These are phyloP conservation scores for Alternaria gansuensis DNA, from an alignment of 2,329 filamentous ascomycete species.

Conservation along the genomic window DNA sequence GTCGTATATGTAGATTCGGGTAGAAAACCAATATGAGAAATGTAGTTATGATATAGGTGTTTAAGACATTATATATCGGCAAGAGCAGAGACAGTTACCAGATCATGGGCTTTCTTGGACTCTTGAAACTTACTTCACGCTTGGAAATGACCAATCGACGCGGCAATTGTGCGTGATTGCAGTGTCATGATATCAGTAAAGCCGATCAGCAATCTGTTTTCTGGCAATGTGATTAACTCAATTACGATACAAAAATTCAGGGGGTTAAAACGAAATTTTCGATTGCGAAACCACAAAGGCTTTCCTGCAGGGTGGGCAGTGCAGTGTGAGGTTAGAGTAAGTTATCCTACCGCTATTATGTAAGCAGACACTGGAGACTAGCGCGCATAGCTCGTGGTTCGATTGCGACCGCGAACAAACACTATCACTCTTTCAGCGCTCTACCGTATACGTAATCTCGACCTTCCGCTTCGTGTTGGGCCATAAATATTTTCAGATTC, in stretches of 20 bases:
- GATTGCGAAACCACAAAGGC: background rate
- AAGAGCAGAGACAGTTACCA: background rate
- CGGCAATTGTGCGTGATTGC: background rate
- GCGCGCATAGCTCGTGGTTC: slow-evolving; percentile 5
- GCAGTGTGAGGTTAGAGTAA: background rate
- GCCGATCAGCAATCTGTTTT: background rate
- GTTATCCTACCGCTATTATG: background rate
- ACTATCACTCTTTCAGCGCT: background rate
- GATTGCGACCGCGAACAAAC: background rate
- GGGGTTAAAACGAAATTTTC: too few species aligned
- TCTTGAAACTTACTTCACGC: background rate
- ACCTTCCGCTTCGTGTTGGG: background rate
- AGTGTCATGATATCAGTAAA: background rate
- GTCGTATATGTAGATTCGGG: background rate
- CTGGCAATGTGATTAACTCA: background rate
- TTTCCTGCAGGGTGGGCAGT: background rate
- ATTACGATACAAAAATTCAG: too few species aligned
- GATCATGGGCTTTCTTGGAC: too few species aligned
- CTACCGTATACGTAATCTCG: background rate
- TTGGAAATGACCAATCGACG: background rate
- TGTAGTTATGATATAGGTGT: background rate
- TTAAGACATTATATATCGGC: background rate
- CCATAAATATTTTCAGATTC: background rate
- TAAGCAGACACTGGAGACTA: slow-evolving; percentile 11
- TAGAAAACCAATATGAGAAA: background rate